phyloP scores from a whole-genome alignment of 768 basidiomycete genomes.

The Tulasnella sp. region DNA sequence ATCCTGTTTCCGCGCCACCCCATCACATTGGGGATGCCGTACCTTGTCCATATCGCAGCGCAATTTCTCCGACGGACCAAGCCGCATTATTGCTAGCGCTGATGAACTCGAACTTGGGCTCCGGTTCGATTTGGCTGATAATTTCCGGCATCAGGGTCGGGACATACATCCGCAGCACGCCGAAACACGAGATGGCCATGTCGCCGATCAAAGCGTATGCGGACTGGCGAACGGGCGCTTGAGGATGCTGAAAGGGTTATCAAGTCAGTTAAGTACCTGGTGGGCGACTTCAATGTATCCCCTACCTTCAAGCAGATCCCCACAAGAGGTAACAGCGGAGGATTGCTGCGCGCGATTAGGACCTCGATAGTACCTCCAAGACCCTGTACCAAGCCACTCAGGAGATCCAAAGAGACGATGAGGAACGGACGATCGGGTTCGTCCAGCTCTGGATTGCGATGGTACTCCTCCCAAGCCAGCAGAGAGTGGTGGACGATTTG shows the following conservation, averaged over 20 bases:
- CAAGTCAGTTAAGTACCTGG: neutral
- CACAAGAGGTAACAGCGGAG: constrained; percentile 78
- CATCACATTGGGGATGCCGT: constrained; percentile 39
- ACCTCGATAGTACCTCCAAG: constrained; percentile 77
- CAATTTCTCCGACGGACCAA: constrained; percentile 99
- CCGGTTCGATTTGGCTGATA: constrained; percentile 85
- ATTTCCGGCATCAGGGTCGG: constrained; percentile 89
- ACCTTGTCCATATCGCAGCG: constrained; percentile 87
- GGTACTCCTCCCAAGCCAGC: constrained; percentile 82
- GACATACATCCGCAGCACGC: constrained; percentile 80
- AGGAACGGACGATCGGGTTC: constrained; percentile 98
- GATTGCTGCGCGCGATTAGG: constrained; percentile 68
- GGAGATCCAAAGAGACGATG: constrained; percentile 94
- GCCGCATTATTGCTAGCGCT: constrained; percentile 99
- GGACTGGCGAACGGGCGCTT: constrained; percentile 93
- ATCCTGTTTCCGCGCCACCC: neutral
- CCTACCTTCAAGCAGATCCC: constrained; percentile 79
- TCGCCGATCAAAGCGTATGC: constrained; percentile 99
- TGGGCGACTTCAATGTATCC: neutral
- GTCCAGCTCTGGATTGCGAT: constrained; percentile 86
- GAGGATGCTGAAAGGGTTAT: constrained; percentile 63
- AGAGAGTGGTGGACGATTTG: constrained; percentile 82
- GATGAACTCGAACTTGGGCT: constrained; percentile 91
- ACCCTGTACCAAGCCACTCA: constrained; percentile 95
- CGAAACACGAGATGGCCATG: constrained; percentile 95